Percentiles rank a stretch among this genome's conserved stretches.
Conservation (phyloP, 1,139 yeast species). For the Kurtzmaniella quercitrusa region DNA sequence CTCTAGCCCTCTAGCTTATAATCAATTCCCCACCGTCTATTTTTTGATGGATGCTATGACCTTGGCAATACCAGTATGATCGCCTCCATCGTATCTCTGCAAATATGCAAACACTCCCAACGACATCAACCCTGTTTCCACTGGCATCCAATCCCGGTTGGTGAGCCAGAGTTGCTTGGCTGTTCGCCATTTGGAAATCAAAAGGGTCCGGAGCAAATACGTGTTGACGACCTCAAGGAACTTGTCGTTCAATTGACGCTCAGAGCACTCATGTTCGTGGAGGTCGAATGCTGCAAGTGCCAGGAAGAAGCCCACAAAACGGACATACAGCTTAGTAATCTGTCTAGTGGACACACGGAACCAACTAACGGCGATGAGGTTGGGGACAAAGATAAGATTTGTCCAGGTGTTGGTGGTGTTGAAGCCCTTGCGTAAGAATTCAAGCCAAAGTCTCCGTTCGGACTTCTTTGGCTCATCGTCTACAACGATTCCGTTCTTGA, state of each 20-base stretch:
- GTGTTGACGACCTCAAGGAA: slow-evolving; percentile 27
- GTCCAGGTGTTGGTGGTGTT: slow-evolving; percentile 29
- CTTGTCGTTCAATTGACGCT: background rate
- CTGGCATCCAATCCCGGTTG: slow-evolving; percentile 26
- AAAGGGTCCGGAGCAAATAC: slow-evolving; percentile 31
- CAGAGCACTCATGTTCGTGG: slow-evolving; percentile 12
- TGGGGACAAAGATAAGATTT: slow-evolving; percentile 36
- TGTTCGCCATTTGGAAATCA: slow-evolving; percentile 42
- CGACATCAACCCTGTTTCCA: slow-evolving; percentile 36
- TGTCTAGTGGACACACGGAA: slow-evolving; percentile 18
- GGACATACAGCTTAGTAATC: slow-evolving; percentile 29
- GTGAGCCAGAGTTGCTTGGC: slow-evolving; percentile 28
- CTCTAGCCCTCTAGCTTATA: too few species aligned
- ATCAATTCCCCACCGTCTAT: background rate
- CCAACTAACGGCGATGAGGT: slow-evolving; percentile 31
- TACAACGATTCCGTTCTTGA: slow-evolving; percentile 2
- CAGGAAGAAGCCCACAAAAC: slow-evolving; percentile 34
- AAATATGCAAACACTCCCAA: slow-evolving; percentile 36
- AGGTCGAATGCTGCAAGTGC: slow-evolving; percentile 21
- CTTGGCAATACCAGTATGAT: slow-evolving; percentile 17
- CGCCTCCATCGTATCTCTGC: slow-evolving; percentile 21
- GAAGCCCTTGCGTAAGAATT: slow-evolving; percentile 11
- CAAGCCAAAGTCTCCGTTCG: background rate
- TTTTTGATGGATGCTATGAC: slow-evolving; percentile 11
- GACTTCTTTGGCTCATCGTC: slow-evolving; percentile 1